phyloP scores from a whole-genome alignment of 257 asterid genomes.

The Solanum chilense region DNA sequence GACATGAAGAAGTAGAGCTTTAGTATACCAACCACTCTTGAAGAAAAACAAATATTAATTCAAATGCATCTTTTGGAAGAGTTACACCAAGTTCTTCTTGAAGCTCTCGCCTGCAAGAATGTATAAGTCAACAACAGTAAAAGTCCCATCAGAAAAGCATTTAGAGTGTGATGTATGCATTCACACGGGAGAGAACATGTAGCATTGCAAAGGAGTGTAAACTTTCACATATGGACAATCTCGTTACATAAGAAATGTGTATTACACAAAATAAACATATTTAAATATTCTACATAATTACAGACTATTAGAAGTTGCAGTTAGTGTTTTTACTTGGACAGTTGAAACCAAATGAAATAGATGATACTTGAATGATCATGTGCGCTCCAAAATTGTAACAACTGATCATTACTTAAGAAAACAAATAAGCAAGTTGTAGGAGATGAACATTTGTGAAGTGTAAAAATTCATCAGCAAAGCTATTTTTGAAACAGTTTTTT shows the following conservation, averaged over 20 bases:
- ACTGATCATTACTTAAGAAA: not conserved
- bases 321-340: not conserved
- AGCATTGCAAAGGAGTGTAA: not conserved
- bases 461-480: not conserved
- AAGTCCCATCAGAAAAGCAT: slow-evolving; percentile 2
- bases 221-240: not conserved
- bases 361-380: not conserved
- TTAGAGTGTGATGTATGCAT: not conserved
- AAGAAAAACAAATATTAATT: slow-evolving; percentile 59
- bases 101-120: slow-evolving; percentile 78
- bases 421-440: not conserved
- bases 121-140: slow-evolving; percentile 2
- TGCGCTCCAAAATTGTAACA: not conserved
- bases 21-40: slow-evolving; percentile 62
- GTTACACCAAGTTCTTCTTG: slow-evolving; percentile 87
- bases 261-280: not conserved
- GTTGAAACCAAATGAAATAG: not conserved
- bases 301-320: not conserved
- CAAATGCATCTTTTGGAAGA: slow-evolving; percentile 93
- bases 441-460: not conserved
- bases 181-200: not conserved
- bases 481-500: not conserved
- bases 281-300: not conserved
- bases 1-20: not conserved
- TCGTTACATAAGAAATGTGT: not conserved